Evolutionary conservation across 176 grass and related monocot genomes (phyloP).

Genomic region (Avena insularis): DNA sequence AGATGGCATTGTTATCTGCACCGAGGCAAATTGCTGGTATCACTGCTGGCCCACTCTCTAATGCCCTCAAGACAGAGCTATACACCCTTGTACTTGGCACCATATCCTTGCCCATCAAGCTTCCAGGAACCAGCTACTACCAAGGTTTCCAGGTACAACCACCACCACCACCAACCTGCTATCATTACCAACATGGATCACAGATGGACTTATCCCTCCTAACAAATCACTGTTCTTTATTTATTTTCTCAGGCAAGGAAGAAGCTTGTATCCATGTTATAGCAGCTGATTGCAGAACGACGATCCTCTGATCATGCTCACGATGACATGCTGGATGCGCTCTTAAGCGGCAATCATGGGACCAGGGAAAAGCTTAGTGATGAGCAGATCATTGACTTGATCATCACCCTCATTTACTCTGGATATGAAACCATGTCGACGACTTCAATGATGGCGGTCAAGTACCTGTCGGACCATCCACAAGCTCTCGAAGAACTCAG

Average conservation of each 20-base stretch:
- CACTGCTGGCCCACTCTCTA: slow-evolving; percentile 76
- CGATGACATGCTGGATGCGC: slow-evolving; percentile 79
- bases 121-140: slow-evolving; percentile 84
- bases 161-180: slow-evolving; percentile 26
- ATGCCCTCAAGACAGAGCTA: slow-evolving; percentile 78
- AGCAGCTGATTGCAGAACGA: slow-evolving; percentile 65
- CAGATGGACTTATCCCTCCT: slow-evolving; percentile 6
- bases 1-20: slow-evolving; percentile 95
- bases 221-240: background rate
- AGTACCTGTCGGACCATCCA: slow-evolving; percentile 83
- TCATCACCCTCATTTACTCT: slow-evolving; percentile 93
- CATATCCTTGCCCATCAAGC: slow-evolving; percentile 86
- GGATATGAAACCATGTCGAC: slow-evolving; percentile 97
- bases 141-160: slow-evolving; percentile 70
- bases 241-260: slow-evolving; percentile 70
- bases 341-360: slow-evolving; percentile 55
- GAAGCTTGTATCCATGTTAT: slow-evolving; percentile 83
- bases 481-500: slow-evolving; percentile 78
- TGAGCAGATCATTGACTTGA: slow-evolving; percentile 89
- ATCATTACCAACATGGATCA: background rate
- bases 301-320: slow-evolving; percentile 47
- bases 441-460: slow-evolving; percentile 95
- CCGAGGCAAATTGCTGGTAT: slow-evolving; percentile 92
- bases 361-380: slow-evolving; percentile 69
- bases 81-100: slow-evolving; percentile 93